Evolutionary conservation across 1,284 basidiomycete species (phyloP).

Genomic region (Rhizoctonia solani): DNA sequence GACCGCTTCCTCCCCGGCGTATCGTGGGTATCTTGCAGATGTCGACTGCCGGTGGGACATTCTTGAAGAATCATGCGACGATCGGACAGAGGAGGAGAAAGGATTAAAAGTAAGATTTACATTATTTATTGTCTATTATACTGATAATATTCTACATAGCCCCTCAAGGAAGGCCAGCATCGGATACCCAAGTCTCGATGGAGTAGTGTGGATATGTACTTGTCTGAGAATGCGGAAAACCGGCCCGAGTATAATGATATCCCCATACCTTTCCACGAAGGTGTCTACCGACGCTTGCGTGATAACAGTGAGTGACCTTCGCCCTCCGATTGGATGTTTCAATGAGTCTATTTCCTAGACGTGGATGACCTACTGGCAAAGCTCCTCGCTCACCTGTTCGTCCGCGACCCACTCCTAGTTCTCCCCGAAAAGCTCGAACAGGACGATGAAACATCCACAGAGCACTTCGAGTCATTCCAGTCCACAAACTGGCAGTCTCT

Average conservation of each 20-base stretch:
- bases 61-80: conserved; percentile 93
- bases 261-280: conserved; percentile 76
- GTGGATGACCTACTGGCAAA: conserved; percentile 87
- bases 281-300: conserved; percentile 70
- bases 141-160: conserved; percentile 53
- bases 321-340: not conserved
- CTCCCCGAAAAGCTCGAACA: conserved; percentile 94
- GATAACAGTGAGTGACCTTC: conserved; percentile 62
- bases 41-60: conserved; percentile 99
- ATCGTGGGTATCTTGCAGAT: conserved; percentile 92
- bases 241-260: conserved; percentile 93
- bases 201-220: conserved; percentile 92
- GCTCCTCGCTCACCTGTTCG: conserved; percentile 95
- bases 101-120: conserved; percentile 67
- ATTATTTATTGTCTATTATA: conserved; percentile 2
- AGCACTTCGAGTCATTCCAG: conserved; percentile 53
- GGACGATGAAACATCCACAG: conserved; percentile 63
- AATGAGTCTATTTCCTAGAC: conserved; percentile 54
- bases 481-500: conserved; percentile 99
- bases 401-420: conserved; percentile 94
- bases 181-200: conserved; percentile 94
- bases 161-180: conserved; percentile 71
- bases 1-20: conserved; percentile 92
- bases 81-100: conserved; percentile 94
- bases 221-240: conserved; percentile 81